A percentile compares a stretch with the other conserved stretches of the same genome.
phyloP scores from a whole-genome alignment of 2,329 filamentous ascomycete species.

The Ustulina deusta region DNA sequence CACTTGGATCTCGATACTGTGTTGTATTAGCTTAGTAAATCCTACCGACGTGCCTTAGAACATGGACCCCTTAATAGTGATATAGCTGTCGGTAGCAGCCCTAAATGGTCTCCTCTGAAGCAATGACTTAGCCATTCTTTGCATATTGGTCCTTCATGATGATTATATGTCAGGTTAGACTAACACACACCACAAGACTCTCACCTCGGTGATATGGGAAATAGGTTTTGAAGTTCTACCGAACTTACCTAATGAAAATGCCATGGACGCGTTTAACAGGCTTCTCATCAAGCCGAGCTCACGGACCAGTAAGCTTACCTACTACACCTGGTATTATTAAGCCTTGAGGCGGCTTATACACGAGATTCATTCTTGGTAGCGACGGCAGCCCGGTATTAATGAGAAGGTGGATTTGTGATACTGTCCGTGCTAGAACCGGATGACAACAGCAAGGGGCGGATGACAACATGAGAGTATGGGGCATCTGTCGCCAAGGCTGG shows the following conservation, averaged over 20 bases:
- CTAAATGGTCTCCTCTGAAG: background rate
- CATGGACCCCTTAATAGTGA: background rate
- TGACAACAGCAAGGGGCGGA: slow-evolving; percentile 18
- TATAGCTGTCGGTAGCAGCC: background rate
- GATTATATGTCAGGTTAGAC: background rate
- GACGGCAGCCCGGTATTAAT: background rate
- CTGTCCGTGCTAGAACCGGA: slow-evolving; percentile 21
- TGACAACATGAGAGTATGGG: slow-evolving; percentile 23
- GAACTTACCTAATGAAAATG: background rate
- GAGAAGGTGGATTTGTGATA: background rate
- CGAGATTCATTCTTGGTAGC: background rate
- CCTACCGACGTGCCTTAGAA: background rate
- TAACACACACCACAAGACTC: background rate
- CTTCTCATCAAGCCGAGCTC: background rate
- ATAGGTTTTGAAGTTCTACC: background rate
- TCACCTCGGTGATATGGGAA: background rate
- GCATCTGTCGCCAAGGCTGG: background rate
- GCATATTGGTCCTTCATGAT: background rate
- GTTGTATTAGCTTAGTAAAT: slow-evolving; percentile 1
- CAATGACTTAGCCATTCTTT: background rate
- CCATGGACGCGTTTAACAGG: background rate
- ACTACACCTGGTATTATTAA: slow-evolving; percentile 16
- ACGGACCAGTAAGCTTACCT: slow-evolving; percentile 26
- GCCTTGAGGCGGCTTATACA: slow-evolving; percentile 7
- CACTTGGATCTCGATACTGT: background rate